Conservation (phyloP, 306 rosid species). For the Cucurbita maxima region DNA sequence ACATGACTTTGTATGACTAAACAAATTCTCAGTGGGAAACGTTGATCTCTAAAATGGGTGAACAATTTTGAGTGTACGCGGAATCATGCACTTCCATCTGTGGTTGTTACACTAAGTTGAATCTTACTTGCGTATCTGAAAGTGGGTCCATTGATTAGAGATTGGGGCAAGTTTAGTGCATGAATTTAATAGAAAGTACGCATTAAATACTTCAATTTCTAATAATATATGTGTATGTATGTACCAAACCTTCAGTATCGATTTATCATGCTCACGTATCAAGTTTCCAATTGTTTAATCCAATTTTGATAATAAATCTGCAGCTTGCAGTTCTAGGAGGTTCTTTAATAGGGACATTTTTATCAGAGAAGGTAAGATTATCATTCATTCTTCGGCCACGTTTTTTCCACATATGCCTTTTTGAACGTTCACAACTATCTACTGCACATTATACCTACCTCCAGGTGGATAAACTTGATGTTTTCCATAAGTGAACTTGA, state of each 20-base stretch:
- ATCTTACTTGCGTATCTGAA: neutral
- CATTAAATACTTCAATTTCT: neutral
- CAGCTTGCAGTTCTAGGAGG: conserved; percentile 96
- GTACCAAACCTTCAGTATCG: neutral
- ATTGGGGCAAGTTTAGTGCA: neutral
- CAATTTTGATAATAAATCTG: neutral
- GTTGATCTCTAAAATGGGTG: neutral
- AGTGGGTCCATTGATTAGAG: neutral
- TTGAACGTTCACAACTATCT: neutral
- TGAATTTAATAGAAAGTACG: neutral
- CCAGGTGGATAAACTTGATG: neutral
- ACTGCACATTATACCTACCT: neutral
- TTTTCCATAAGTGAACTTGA: neutral
- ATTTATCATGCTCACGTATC: neutral
- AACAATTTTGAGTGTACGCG: neutral
- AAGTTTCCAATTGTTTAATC: neutral
- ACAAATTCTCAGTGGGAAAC: neutral
- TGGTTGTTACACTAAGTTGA: neutral
- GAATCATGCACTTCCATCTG: neutral
- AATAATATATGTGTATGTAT: neutral
- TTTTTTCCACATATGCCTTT: neutral
- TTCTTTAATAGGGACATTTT: conserved; percentile 70
- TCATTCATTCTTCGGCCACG: conserved; percentile 7
- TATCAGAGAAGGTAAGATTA: conserved; percentile 82
- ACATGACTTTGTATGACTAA: neutral